A percentile compares a stretch with the other conserved stretches of the same genome.
These are phyloP conservation scores for Berberis vulgaris DNA, from an alignment of 164 flowering plant genomes.

Conservation along the genomic window DNA sequence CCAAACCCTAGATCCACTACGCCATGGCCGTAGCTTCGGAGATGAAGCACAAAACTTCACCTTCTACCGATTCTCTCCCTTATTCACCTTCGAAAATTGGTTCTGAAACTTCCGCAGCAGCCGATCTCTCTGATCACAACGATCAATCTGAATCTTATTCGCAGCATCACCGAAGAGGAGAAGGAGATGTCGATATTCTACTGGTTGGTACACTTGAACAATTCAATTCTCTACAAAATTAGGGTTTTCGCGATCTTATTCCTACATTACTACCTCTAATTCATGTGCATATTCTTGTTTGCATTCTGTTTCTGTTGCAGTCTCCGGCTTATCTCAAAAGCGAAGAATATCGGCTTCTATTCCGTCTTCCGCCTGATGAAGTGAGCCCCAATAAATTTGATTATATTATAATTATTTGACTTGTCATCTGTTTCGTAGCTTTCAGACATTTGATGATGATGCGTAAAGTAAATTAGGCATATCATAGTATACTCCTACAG, in stretches of 20 bases:
- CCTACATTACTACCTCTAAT: too few relatives aligned
- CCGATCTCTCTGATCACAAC: slow-evolving; percentile 7
- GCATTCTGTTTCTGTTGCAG: slow-evolving; percentile 21
- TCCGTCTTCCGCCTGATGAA: slow-evolving; percentile 85
- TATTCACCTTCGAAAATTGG: too few relatives aligned
- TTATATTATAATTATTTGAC: neutral
- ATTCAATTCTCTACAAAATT: too few relatives aligned
- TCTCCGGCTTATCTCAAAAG: slow-evolving; percentile 35
- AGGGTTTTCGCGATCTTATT: too few relatives aligned
- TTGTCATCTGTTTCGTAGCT: neutral
- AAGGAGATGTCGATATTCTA: slow-evolving; percentile 6
- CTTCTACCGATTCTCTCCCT: too few relatives aligned
- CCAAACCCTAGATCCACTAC: too few relatives aligned
- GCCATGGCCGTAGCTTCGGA: too few relatives aligned
- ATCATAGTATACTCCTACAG: neutral
- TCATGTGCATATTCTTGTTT: neutral
- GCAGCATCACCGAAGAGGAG: slow-evolving; percentile 2
- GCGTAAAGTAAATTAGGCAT: neutral
- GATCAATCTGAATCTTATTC: slow-evolving; percentile 9
- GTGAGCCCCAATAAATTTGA: slow-evolving; percentile 31
- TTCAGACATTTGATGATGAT: neutral
- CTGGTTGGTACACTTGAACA: neutral
- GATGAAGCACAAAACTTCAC: too few relatives aligned
- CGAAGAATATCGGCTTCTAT: slow-evolving; percentile 84
- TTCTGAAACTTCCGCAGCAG: too few relatives aligned